phyloP scores from a whole-genome alignment of 805 yeast genomes.

The Candida lessepsii region DNA sequence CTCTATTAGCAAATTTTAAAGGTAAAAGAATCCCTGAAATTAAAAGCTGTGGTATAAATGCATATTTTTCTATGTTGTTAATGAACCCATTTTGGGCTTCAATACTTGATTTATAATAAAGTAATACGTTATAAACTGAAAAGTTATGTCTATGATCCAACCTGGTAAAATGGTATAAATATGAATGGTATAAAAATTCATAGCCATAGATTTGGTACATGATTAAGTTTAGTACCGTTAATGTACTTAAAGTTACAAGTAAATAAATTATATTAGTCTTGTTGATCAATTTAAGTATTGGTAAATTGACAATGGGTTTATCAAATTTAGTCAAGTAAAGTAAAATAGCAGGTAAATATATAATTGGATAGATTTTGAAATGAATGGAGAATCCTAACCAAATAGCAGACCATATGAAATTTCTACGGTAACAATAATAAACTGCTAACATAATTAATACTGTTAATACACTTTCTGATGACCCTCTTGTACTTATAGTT shows the following conservation, averaged over 20 bases:
- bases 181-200: conserved; percentile 75
- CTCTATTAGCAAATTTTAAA: conserved; percentile 29
- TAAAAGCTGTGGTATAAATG: conserved; percentile 80
- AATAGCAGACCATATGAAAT: conserved; percentile 34
- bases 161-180: conserved; percentile 77
- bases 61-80: conserved; percentile 50
- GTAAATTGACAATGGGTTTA: conserved; percentile 22
- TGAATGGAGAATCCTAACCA: conserved; percentile 80
- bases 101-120: conserved; percentile 58
- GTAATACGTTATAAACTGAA: conserved; percentile 74
- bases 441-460: conserved; percentile 66
- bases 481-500: conserved; percentile 90
- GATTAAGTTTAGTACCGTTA: conserved; percentile 45
- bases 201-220: conserved; percentile 74
- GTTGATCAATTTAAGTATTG: conserved; percentile 42
- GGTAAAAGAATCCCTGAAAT: conserved; percentile 64
- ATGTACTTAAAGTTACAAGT: conserved; percentile 39
- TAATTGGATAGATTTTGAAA: conserved; percentile 88
- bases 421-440: conserved; percentile 39
- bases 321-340: conserved; percentile 36
- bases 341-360: conserved; percentile 74
- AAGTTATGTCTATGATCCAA: conserved; percentile 95
- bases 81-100: conserved; percentile 9
- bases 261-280: conserved; percentile 25
- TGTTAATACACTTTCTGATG: conserved; percentile 85